Conservation (phyloP, 2,329 filamentous ascomycete genomes). For the Clarireedia sp. region DNA sequence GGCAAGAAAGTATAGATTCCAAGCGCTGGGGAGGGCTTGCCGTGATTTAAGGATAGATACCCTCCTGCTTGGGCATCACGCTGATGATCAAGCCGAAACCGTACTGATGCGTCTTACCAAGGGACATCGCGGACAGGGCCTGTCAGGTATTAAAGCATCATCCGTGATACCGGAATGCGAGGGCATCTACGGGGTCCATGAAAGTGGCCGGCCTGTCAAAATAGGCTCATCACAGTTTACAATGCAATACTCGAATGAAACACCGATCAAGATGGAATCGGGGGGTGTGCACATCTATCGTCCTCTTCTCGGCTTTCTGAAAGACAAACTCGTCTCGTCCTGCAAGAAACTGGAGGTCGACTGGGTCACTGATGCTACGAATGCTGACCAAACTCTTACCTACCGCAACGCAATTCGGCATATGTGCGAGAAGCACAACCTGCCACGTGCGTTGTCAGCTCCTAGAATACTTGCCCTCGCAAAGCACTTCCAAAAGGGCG, state of each 20-base stretch:
- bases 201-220: conserved; percentile 43
- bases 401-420: conserved; percentile 72
- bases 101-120: conserved; percentile 68
- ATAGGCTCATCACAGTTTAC: neutral
- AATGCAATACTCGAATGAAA: neutral
- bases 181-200: conserved; percentile 62
- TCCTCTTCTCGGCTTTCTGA: conserved; percentile 62
- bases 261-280: conserved; percentile 36
- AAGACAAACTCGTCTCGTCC: conserved; percentile 65
- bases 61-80: conserved; percentile 77
- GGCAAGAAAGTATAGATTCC: conserved; percentile 69
- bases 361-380: conserved; percentile 85
- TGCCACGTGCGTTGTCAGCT: conserved; percentile 66
- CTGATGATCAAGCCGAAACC: conserved; percentile 87
- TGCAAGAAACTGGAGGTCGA: conserved; percentile 58
- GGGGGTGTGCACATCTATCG: conserved; percentile 61
- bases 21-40: conserved; percentile 57
- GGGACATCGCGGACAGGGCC: conserved; percentile 60
- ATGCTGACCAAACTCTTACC: conserved; percentile 68
- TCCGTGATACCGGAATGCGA: conserved; percentile 77
- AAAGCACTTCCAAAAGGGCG: conserved; percentile 38
- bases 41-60: conserved; percentile 41
- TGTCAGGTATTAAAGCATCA: conserved; percentile 59
- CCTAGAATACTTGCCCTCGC: conserved; percentile 55
- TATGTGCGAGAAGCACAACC: conserved; percentile 45